These are phyloP conservation scores for Toxicodendron radicans DNA, from an alignment of 345 rosid species.

Conservation along the genomic window DNA sequence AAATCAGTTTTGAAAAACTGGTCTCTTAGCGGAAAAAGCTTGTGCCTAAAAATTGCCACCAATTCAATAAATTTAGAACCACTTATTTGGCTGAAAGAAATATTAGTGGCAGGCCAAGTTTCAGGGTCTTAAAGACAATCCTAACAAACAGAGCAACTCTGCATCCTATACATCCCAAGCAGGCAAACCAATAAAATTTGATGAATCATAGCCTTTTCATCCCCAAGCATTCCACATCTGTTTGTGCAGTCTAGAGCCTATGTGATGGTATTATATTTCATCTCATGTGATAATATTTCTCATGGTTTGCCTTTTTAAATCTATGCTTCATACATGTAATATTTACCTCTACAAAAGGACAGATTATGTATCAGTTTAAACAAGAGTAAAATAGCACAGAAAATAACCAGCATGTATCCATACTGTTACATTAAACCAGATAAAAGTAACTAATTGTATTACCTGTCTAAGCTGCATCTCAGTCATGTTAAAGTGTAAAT, in stretches of 20 bases:
- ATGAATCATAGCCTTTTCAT: neutral
- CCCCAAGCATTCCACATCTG: neutral
- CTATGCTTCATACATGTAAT: neutral
- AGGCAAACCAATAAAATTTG: neutral
- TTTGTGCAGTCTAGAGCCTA: neutral
- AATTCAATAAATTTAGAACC: neutral
- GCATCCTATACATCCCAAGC: neutral
- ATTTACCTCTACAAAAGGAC: neutral
- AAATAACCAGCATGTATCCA: neutral
- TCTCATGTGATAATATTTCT: neutral
- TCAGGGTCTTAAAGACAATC: neutral
- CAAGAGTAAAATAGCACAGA: neutral
- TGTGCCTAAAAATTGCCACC: neutral
- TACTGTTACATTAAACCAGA: neutral
- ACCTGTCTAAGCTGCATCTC: conserved; percentile 94
- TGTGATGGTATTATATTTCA: neutral
- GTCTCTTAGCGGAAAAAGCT: neutral
- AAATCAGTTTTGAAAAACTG: neutral
- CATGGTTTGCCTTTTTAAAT: neutral
- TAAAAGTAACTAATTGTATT: conserved; percentile 12
- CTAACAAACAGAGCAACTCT: neutral
- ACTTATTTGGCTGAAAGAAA: neutral
- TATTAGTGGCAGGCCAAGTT: neutral
- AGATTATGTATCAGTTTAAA: neutral
- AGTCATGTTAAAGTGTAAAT: conserved; percentile 89